Evolutionary conservation across 148 eudicot genomes (phyloP), one percentile per base, ranked within the genome.

Genomic region (Linanthus parryae): DNA sequence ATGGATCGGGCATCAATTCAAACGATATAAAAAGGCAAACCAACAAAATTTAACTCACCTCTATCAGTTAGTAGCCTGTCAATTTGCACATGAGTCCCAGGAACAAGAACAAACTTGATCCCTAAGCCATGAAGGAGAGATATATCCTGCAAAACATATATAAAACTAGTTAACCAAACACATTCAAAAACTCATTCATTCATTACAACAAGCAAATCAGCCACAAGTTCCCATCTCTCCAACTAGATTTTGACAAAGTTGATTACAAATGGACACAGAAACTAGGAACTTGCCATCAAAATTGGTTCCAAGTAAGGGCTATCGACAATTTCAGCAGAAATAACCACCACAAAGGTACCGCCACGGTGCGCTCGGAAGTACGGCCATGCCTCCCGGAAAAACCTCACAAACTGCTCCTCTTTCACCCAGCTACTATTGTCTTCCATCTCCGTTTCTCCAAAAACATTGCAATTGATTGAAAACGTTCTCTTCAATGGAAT

Each of bases 41-140:
- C 21, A 42, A 43, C 4, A 6, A 0, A 29, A 33, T 46, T 28
- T 21, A 12, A 58, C 67, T 33, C 57, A 91, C 98, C 94, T 75
- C 87, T 74, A 66, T 83, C 89, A 29, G 76, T 76, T 73, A 86
- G 60, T 29, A 91, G 79, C 78, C 73, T 67, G 73, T 91, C 90
- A 63, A 91, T 91, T 49, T 78, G 98, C 17, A 81, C 70, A 70
- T 86, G 95, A 43, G 95, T 91, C 15, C 90, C 95, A 2, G 98
- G 96, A 35, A 91, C 94, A 56, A 91, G 80, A 55, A 91, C 94
- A 63, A 91, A 91, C 60, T 68, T 82, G 55, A 91, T 84, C 22
- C 95, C 98, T 59, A 91, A 57, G 11, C 95, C 98, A 73, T 81
- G 98, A 27, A 91, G 85, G 19, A 86, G 61, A 40, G 98, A 83